Base-by-base conservation (phyloP, 2,329 filamentous ascomycete genomes). In the Colletotrichum tabaci region DNA sequence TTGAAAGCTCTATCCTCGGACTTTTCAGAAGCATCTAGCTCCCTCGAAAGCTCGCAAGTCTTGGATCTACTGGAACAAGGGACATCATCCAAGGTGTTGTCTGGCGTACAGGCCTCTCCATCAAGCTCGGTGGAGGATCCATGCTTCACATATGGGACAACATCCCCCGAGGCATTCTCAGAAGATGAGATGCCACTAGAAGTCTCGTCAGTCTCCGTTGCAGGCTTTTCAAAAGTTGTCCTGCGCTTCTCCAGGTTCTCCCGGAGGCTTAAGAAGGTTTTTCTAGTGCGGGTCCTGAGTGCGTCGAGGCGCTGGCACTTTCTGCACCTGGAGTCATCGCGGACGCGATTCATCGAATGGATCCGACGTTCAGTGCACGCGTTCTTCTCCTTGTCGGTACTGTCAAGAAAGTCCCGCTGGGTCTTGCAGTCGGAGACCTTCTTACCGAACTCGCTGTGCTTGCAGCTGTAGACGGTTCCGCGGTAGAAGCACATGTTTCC, bases 401-500 rank as follows among this genome's bases (percentile, higher is more conserved):
- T 60, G 15, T 42, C 55, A 2, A 68, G 26, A 13, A 73, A 68
- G 15, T 72, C 60, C 16, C 42, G 9, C 35, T 73, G 68, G 12
- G 47, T 26, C 18, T 50, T 18, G 49, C 72, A 73, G 18, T 60
- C 18, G 15, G 60, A 42, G 18, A 72, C 50, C 38, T 69, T 73
- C 23, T 67, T 47, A 38, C 69, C 68, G 40, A 62, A 50, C 26
- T 62, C 58, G 46, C 46, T 66, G 50, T 77, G 75, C 40, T 70
- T 73, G 60, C 76, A 77, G 57, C 30, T n/a, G 61, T 76, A 75
- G 5, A 73, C 30, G 16, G 70, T 71, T 12, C 67, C 52, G 42
- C 73, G 67, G 61, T 76, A 73, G 70, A 73, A 74, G 56, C 76
- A 77, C 76, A 77, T 77, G 58, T 8, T 71, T 61, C 26, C 26